Base-by-base conservation (phyloP, 2,329 filamentous ascomycete genomes). In the Trichophyton schoenleinii region DNA sequence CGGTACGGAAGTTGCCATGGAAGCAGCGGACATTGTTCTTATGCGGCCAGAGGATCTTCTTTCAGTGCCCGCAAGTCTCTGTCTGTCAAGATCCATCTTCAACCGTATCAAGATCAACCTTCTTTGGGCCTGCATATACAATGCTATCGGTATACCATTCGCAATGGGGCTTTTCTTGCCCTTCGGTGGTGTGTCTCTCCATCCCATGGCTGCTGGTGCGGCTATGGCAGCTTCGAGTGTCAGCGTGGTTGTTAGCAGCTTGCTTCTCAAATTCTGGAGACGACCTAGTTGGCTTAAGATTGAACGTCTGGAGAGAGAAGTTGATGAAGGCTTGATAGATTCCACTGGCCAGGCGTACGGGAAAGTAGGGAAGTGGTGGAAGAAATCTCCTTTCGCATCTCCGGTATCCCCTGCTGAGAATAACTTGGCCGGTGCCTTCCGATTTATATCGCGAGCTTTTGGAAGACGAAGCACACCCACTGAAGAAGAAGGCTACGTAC, bases 131-230 rank as follows among this genome's bases (percentile, higher is more conserved):
- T 97, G 91, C 72, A 77, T 90, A 65, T 99, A 99, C 81, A 99
- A 99, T 73, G 65, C 90, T 57, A 77, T 97, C 63, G 94, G 94
- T 1, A 80, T 99, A 13, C 94, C 94, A 1, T 95, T 99, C 68
- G 94, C 94, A 46, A 97, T 97, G 94, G 94, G 94, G 25, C 77
- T 97, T 68, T 95, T 97, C 78, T 79, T 99, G 3, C 92, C 94
- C 0, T 84, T 96, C 66, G 94, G 92, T 36, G 83, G 88, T 63
- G 86, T 91, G 68, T 77, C 78, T 70, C 79, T 97, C 66, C 94
- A 95, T 67, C 91, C 94, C 25, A 92, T 97, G 86, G 91, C 91
- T 58, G 94, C 94, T 0, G 91, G 91, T 20, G 90, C 89, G 2
- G 94, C 94, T 58, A 97, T 99, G 91, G 92, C 91, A 1, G 84